Evolutionary conservation across 164 flowering plant species (phyloP).

Genomic region (Buxus sempervirens): DNA sequence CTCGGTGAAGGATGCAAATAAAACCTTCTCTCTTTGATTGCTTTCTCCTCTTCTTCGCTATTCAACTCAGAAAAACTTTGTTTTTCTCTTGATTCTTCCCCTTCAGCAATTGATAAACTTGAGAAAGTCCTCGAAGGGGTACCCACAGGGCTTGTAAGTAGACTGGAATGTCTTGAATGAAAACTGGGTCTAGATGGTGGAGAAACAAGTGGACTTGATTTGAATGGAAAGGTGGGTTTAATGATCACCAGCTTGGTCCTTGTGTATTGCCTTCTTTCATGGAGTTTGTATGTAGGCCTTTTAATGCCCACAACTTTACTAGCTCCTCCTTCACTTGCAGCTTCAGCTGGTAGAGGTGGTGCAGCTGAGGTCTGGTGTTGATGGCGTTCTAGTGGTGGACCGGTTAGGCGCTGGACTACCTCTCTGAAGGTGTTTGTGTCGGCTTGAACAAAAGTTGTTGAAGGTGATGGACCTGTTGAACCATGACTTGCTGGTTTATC

Average conservation of each 20-base stretch:
- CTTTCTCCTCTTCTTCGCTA: constrained; percentile 48
- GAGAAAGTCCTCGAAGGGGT: constrained; percentile 30
- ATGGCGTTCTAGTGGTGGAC: constrained; percentile 30
- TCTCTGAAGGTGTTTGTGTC: constrained; percentile 57
- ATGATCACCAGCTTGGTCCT: constrained; percentile 59
- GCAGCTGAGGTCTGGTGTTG: neutral
- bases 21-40: constrained; percentile 59
- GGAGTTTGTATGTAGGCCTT: constrained; percentile 49
- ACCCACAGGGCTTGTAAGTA: constrained; percentile 25
- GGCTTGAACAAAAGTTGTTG: constrained; percentile 61
- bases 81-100: constrained; percentile 20
- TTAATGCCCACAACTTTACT: constrained; percentile 20
- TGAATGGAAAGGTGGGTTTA: constrained; percentile 34
- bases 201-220: constrained; percentile 10
- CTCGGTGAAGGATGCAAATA: constrained; percentile 65
- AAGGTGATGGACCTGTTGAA: constrained; percentile 23
- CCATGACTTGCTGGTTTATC: constrained; percentile 19
- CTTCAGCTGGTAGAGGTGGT: constrained; percentile 1
- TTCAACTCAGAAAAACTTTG: constrained; percentile 8
- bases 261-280: constrained; percentile 57
- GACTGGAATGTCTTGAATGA: constrained; percentile 1
- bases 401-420: constrained; percentile 75
- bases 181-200: constrained; percentile 1
- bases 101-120: constrained; percentile 35
- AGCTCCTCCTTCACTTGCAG: constrained; percentile 14